Evolutionary conservation across 2,329 filamentous ascomycete genomes (phyloP).

Genomic region (Coniochaeta sp.): DNA sequence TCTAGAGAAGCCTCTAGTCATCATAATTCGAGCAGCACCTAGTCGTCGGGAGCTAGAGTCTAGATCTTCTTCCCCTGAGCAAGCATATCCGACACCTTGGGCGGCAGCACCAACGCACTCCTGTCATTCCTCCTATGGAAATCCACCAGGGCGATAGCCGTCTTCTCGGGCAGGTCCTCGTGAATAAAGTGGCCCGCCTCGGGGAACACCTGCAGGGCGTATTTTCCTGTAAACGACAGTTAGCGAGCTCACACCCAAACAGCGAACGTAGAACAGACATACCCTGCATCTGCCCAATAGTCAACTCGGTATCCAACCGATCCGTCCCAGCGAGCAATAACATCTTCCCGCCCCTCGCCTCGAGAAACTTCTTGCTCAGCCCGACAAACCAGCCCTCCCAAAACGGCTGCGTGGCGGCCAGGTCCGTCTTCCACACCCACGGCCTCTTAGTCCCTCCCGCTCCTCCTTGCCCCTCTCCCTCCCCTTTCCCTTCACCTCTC

Average conservation of each 20-base stretch:
- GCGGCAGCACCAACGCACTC: slow-evolving; percentile 75
- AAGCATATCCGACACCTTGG: slow-evolving; percentile 76
- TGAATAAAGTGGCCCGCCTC: slow-evolving; percentile 96
- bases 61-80: slow-evolving; percentile 52
- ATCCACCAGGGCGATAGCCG: slow-evolving; percentile 75
- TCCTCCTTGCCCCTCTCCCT: background rate
- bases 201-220: slow-evolving; percentile 88
- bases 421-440: slow-evolving; percentile 82
- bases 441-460: slow-evolving; percentile 26
- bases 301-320: slow-evolving; percentile 81
- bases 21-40: background rate
- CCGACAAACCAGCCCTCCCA: slow-evolving; percentile 94
- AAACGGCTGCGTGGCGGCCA: slow-evolving; percentile 76
- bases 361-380: slow-evolving; percentile 80
- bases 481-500: slow-evolving; percentile 45
- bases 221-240: slow-evolving; percentile 58
- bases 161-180: slow-evolving; percentile 88
- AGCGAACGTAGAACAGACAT: slow-evolving; percentile 11
- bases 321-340: slow-evolving; percentile 84
- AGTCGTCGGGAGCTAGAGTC: background rate
- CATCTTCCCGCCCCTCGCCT: slow-evolving; percentile 74
- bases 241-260: background rate
- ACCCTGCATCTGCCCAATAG: slow-evolving; percentile 97
- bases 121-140: slow-evolving; percentile 91
- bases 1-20: background rate